phyloP scores from a whole-genome alignment of 768 basidiomycete genomes.

The Nidularia pulvinata region DNA sequence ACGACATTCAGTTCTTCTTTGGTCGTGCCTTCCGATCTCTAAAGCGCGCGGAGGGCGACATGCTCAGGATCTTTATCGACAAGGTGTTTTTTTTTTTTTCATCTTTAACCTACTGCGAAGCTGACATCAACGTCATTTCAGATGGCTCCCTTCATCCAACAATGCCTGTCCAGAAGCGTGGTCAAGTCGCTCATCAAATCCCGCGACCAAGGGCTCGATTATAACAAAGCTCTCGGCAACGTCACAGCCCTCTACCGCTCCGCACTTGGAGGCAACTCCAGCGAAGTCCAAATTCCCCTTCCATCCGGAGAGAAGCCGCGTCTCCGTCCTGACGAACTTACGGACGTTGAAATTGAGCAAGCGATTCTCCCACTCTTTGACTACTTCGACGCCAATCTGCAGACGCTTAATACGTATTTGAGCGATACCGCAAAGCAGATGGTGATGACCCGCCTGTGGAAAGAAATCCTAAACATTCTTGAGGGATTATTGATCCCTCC shows the following conservation, averaged over 20 bases:
- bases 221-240: constrained; percentile 87
- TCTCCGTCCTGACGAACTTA: constrained; percentile 76
- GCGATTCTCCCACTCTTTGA: constrained; percentile 93
- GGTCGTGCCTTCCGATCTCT: constrained; percentile 93
- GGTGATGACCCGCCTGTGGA: constrained; percentile 95
- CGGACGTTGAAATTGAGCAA: constrained; percentile 92
- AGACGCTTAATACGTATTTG: constrained; percentile 87
- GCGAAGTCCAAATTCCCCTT: constrained; percentile 78
- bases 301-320: constrained; percentile 76
- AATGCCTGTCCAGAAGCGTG: constrained; percentile 77
- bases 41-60: constrained; percentile 92
- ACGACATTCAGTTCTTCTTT: constrained; percentile 97
- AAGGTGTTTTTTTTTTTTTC: constrained; percentile 55
- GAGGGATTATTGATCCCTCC: constrained; percentile 92
- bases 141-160: constrained; percentile 95
- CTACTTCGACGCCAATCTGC: constrained; percentile 93
- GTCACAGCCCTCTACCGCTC: constrained; percentile 82
- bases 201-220: constrained; percentile 60
- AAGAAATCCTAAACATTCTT: constrained; percentile 86
- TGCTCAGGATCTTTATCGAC: constrained; percentile 96
- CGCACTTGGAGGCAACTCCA: constrained; percentile 63
- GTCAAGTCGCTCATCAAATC: constrained; percentile 79
- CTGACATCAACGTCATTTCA: constrained; percentile 21
- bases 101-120: not conserved
- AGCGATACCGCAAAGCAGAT: constrained; percentile 84